Conservation (phyloP, 768 basidiomycete genomes). For the Mycena belliarum region DNA sequence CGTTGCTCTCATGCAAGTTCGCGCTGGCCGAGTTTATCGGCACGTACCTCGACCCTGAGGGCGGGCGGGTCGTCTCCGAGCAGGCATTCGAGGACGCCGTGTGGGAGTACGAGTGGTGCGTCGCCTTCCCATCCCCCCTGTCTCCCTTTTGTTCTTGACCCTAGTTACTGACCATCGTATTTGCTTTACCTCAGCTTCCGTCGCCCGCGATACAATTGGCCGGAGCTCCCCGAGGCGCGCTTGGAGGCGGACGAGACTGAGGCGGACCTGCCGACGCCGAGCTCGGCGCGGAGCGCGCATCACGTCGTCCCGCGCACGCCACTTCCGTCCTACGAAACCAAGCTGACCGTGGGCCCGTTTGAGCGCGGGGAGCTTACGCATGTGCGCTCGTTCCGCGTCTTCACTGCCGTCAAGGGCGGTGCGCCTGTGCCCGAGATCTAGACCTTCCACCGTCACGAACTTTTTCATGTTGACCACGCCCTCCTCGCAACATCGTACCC, state of each 20-base stretch:
- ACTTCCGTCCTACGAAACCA: constrained; percentile 10
- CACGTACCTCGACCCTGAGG: constrained; percentile 35
- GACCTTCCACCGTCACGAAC: neutral
- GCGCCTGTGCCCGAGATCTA: neutral
- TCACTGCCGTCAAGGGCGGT: constrained; percentile 46
- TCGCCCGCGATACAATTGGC: constrained; percentile 70
- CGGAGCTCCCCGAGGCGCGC: constrained; percentile 39
- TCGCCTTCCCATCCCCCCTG: constrained; percentile 23
- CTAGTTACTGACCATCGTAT: neutral
- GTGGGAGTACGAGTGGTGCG: constrained; percentile 56
- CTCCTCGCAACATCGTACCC: too few species aligned
- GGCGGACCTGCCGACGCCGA: constrained; percentile 20
- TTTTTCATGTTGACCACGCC: too few species aligned
- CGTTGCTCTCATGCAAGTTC: constrained; percentile 59
- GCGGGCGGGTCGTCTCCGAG: constrained; percentile 33
- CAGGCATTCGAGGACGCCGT: constrained; percentile 41
- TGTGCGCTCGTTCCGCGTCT: constrained; percentile 54
- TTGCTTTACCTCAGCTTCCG: constrained; percentile 52
- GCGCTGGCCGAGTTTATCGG: constrained; percentile 56
- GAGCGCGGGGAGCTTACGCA: constrained; percentile 45
- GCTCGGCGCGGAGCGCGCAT: constrained; percentile 10
- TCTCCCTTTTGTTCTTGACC: neutral
- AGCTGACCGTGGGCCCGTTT: constrained; percentile 28
- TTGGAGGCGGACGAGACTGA: constrained; percentile 8
- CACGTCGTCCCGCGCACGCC: neutral